Evolutionary conservation across 129 eudicot species (phyloP), one percentile per base, ranked within the genome.

Genomic region (Calendula officinalis): DNA sequence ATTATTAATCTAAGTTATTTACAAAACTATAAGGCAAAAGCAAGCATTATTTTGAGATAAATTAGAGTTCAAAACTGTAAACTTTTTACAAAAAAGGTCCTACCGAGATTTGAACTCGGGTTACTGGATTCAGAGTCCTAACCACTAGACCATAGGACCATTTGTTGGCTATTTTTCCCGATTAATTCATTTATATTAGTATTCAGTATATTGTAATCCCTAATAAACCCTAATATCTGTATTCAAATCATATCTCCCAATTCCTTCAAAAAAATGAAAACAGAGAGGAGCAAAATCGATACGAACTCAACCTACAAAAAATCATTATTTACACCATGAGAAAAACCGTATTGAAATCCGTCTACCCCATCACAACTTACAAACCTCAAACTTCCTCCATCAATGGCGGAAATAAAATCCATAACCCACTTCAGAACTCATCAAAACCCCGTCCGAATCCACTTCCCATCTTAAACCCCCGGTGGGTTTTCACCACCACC

Each of bases 71-170:
- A 22, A 22, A 22, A 22, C 2, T 22, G 30, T 22, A 22, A 22
- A 22, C 30, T 0, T 22, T 22, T 0, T 22, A 22, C 30, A 22
- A 22, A 22, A 22, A 9, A 83, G 89, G 89, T 86, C 83, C 95
- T 70, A 86, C 90, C 84, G 90, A 86, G 95, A 86, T 44, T 86
- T 83, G 90, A 83, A 86, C 95, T 83, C 90, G 95, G 90, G 90
- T 83, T 83, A 86, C 90, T 86, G 89, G 95, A 86, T 86, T 83
- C 90, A 80, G 89, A 86, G 95, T 86, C 88, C 88, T 79, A 41
- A 79, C 88, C 84, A 51, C 84, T 78, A 79, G 84, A 83, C 84
- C 84, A 83, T 78, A 63, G 88, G 86, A 81, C 82, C 82, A 9
- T 22, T 22, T 22, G 30, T 22, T 22, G 1, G 2, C 30, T 22